Percentiles rank a stretch among this genome's conserved stretches.
Conservation (phyloP, 176 grass and related monocot species). For the Alloteropsis semialata region DNA sequence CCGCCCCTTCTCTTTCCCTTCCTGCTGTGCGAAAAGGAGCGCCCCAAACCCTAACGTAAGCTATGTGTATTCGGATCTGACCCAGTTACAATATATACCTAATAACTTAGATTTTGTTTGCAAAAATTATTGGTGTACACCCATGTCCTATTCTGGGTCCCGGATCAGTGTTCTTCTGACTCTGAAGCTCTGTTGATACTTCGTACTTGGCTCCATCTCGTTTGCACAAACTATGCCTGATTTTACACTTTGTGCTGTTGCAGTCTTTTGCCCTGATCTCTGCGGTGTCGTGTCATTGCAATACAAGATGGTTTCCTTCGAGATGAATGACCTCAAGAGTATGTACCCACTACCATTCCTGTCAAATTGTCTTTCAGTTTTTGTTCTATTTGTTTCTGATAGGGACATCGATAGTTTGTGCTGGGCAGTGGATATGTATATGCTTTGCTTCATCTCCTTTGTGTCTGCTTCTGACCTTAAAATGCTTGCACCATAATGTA, state of each 20-base stretch:
- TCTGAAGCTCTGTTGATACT: background rate
- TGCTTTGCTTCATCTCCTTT: background rate
- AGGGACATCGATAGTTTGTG: background rate
- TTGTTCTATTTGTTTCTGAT: background rate
- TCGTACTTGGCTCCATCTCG: background rate
- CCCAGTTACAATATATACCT: background rate
- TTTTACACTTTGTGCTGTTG: background rate
- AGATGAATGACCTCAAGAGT: constrained; percentile 99
- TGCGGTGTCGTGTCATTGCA: background rate
- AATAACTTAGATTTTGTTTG: too few species aligned
- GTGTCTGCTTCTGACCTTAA: background rate
- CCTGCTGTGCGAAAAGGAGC: background rate
- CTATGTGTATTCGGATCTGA: background rate
- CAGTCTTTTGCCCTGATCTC: constrained; percentile 6
- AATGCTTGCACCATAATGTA: background rate
- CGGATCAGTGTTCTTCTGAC: background rate
- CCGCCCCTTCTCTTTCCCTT: background rate
- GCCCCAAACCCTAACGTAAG: background rate
- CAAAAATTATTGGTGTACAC: too few species aligned
- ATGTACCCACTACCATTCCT: constrained; percentile 6
- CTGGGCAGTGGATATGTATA: background rate
- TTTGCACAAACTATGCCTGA: background rate
- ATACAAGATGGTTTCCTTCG: constrained; percentile 84
- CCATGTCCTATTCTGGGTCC: background rate
- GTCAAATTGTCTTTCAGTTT: background rate